These are phyloP conservation scores for Naganishia friedmannii DNA, from an alignment of 768 basidiomycete genomes.

Conservation along the genomic window DNA sequence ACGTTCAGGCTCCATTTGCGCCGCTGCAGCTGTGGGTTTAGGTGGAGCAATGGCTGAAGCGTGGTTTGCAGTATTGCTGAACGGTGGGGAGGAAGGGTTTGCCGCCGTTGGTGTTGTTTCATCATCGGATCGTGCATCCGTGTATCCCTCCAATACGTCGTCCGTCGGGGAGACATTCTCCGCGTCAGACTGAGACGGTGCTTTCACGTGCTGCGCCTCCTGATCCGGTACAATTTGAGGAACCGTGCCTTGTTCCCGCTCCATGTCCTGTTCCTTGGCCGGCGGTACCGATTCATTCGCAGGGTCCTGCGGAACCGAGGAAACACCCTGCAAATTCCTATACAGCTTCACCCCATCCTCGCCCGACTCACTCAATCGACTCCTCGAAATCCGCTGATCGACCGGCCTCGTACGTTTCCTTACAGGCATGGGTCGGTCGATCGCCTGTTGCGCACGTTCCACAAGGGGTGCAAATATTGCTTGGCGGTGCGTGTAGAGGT, in stretches of 20 bases:
- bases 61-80: background rate
- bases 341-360: conserved; percentile 69
- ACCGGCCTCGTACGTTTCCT: conserved; percentile 82
- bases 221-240: background rate
- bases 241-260: background rate
- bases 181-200: background rate
- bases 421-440: conserved; percentile 75
- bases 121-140: conserved; percentile 6
- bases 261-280: background rate
- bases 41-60: background rate
- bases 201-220: background rate
- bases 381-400: conserved; percentile 82
- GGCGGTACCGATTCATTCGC: background rate
- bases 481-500: conserved; percentile 72
- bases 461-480: conserved; percentile 76
- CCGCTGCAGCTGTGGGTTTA: background rate
- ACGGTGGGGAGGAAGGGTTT: background rate
- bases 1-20: background rate
- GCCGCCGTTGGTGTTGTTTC: background rate
- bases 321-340: conserved; percentile 41
- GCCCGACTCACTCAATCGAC: conserved; percentile 65
- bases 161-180: conserved; percentile 20
- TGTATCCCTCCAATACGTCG: conserved; percentile 11
- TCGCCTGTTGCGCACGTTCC: conserved; percentile 78
- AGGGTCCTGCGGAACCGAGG: background rate